Conservation (phyloP, 2,329 filamentous ascomycete species). For the Hypoxylon sp. region DNA sequence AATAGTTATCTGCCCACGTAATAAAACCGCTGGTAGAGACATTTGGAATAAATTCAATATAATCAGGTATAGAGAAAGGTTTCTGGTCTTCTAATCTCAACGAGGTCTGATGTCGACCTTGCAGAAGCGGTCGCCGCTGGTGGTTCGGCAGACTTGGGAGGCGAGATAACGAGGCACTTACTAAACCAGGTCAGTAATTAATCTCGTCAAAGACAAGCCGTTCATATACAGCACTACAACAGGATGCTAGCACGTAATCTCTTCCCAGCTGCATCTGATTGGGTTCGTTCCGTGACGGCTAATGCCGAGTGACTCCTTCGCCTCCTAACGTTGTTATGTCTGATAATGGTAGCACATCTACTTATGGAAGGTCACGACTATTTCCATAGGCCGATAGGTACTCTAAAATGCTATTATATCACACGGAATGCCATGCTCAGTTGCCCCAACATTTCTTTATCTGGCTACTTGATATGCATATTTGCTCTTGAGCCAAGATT, state of each 20-base stretch:
- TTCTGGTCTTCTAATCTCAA: background rate
- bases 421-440: background rate
- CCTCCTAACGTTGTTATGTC: background rate
- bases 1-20: background rate
- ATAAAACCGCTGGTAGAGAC: conserved; percentile 2
- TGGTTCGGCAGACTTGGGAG: background rate
- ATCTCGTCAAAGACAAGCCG: conserved; percentile 1
- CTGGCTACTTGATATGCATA: background rate
- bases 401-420: background rate
- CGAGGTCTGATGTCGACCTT: background rate
- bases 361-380: conserved; percentile 30
- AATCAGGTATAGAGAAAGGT: background rate
- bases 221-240: background rate
- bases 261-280: conserved; percentile 1
- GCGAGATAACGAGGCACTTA: conserved; percentile 15
- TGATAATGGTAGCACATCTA: conserved; percentile 4
- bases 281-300: conserved; percentile 18
- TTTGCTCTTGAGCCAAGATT: background rate
- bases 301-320: conserved; percentile 7
- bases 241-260: background rate
- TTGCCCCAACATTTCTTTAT: background rate
- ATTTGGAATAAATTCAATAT: background rate
- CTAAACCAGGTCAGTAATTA: conserved; percentile 9
- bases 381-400: background rate
- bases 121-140: conserved; percentile 1